Percentiles rank a stretch among this genome's conserved stretches.
phyloP scores from a whole-genome alignment of 1,139 yeast species.

The Starmera stellimalicola region DNA sequence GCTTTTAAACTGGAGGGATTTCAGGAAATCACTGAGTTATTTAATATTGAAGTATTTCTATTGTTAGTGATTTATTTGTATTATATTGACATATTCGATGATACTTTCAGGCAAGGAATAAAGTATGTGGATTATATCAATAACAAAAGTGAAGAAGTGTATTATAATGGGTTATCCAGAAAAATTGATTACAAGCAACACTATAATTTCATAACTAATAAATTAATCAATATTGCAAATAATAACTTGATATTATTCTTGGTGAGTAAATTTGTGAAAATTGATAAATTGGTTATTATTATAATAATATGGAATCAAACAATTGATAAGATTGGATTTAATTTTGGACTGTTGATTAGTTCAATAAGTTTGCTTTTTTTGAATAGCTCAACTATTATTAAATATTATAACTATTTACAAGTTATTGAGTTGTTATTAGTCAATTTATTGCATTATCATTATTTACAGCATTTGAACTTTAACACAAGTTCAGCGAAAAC shows the following conservation, averaged over 20 bases:
- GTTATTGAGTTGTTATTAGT: slow-evolving; percentile 5
- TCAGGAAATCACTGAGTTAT: not conserved
- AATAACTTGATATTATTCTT: not conserved
- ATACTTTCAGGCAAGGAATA: not conserved
- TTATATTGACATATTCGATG: not conserved
- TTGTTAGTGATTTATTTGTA: not conserved
- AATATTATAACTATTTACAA: slow-evolving; percentile 1
- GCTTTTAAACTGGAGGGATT: not conserved
- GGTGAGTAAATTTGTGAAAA: not conserved
- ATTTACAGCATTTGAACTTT: slow-evolving; percentile 11
- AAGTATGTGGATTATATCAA: not conserved
- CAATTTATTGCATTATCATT: slow-evolving; percentile 7
- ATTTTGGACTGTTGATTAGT: not conserved
- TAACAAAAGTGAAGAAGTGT: too few species aligned
- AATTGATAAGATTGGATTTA: not conserved
- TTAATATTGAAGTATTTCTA: not conserved
- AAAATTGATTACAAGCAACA: not conserved
- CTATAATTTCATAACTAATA: not conserved
- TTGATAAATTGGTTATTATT: not conserved
- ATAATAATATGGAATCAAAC: not conserved
- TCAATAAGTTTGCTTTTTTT: not conserved
- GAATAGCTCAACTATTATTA: not conserved
- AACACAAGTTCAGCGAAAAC: slow-evolving; percentile 1
- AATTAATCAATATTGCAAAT: not conserved
- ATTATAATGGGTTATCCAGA: not conserved